Evolutionary conservation across 2,329 filamentous ascomycete species (phyloP), one percentile per base, ranked within the genome.

Genomic region (Parascedosporium putredinis): DNA sequence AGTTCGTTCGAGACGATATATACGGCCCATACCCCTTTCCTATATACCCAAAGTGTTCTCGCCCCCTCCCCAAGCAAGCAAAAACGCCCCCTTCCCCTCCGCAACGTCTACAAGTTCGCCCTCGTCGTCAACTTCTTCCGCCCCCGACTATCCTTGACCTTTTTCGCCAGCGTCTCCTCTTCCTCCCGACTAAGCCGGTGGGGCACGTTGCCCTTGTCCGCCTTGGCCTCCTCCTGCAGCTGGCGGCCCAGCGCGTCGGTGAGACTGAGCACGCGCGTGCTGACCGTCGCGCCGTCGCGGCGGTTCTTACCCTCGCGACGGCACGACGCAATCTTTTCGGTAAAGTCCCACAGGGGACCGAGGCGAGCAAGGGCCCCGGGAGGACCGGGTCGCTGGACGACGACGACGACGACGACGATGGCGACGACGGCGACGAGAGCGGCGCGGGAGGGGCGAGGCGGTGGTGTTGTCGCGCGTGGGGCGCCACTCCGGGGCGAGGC

Each of bases 251-350:
- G 74, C 44, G 75, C 65, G 60, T 95, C 89, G 7, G 86, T 84
- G 56, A 97, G 73, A 5, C 74, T 71, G 33, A 97, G 66, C 9
- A 98, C 91, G 18, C 93, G 76, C 10, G 78, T 86, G 57, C 84
- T 86, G 3, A 97, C 90, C 0, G 89, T 95, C 1, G 84, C 86
- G 10, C 90, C 90, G 63, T 98, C 93, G n/a, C 91, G 77, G 20
- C 93, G 74, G 63, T 97, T 96, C 78, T 97, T 98, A 7, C 93
- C 93, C 69, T 97, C 93, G 40, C 91, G 76, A 27, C 93, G 75
- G 42, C 81, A 86, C 46, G 80, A 76, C 6, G 88, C 88, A 55
- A 98, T 95, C 61, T 83, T 78, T 64, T 95, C 89, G 4, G 86
- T 91, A 59, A 97, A 95, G 50, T 88, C 81, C 93, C 93, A 98